Percentiles rank a stretch among this genome's conserved stretches.
Evolutionary conservation across 257 asterid genomes (phyloP).

Genomic region (Ilex asprella): DNA sequence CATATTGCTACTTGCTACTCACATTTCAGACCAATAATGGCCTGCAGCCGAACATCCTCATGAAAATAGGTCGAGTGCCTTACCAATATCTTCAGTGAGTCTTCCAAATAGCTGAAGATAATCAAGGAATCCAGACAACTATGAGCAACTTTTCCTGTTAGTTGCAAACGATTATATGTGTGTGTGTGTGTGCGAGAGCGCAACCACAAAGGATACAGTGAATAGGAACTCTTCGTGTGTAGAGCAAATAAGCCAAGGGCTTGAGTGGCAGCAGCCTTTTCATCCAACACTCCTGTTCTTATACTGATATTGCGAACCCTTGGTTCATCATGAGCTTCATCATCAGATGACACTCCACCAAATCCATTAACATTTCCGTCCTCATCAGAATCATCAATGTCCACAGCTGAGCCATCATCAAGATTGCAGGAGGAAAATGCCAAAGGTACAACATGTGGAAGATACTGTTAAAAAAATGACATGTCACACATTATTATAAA

Average conservation of each 20-base stretch:
- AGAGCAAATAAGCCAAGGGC: conserved; percentile 94
- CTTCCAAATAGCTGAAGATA: conserved; percentile 77
- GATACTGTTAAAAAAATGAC: conserved; percentile 54
- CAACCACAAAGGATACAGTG: conserved; percentile 77
- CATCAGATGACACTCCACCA: conserved; percentile 97
- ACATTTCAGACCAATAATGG: conserved; percentile 81
- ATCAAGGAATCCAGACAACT: conserved; percentile 40
- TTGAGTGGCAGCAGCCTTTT: conserved; percentile 99
- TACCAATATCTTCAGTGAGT: conserved; percentile 72
- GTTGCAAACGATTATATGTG: too few species aligned
- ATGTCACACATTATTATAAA: conserved; percentile 23
- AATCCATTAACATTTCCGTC: conserved; percentile 72
- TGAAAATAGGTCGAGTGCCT: conserved; percentile 87
- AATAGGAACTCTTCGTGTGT: conserved; percentile 74
- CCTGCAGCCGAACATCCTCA: conserved; percentile 97
- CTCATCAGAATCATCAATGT: conserved; percentile 81
- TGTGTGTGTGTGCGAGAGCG: not conserved
- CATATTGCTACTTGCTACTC: conserved; percentile 23
- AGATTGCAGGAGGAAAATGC: conserved; percentile 91
- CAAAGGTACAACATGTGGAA: conserved; percentile 85
- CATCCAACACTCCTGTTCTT: conserved; percentile 98
- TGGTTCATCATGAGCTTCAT: conserved; percentile 93
- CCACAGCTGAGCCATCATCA: conserved; percentile 98
- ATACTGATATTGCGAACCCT: conserved; percentile 94
- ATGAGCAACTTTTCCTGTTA: not conserved